Percentiles rank a stretch among this genome's conserved stretches.
These are phyloP conservation scores for Hygrocybe punicea DNA, from an alignment of 768 basidiomycete species.

Conservation along the genomic window DNA sequence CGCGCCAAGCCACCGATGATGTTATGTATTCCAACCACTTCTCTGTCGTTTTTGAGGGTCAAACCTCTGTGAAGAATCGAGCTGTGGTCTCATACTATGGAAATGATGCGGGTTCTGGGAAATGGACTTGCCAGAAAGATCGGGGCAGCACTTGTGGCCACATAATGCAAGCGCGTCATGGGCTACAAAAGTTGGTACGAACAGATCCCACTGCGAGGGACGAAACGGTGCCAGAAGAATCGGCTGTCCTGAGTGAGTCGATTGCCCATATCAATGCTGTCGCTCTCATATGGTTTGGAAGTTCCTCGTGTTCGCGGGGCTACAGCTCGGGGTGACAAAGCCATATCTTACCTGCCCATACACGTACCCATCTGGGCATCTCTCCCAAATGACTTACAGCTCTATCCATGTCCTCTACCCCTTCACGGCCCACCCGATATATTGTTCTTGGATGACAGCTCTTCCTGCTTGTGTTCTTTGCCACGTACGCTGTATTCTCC, in stretches of 20 bases:
- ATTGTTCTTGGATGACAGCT: background rate
- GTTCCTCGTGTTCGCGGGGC: conserved; percentile 2
- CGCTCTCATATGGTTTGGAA: background rate
- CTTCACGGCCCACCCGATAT: background rate
- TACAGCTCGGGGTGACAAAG: background rate
- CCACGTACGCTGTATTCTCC: background rate
- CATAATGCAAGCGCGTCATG: conserved; percentile 6
- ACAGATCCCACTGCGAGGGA: conserved; percentile 7
- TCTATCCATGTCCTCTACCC: background rate
- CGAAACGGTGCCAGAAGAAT: background rate
- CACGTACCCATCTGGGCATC: conserved; percentile 13
- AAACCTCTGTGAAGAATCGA: background rate
- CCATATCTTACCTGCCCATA: conserved; percentile 10
- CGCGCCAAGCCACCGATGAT: conserved; percentile 1
- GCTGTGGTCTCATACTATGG: conserved; percentile 8
- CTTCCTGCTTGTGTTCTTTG: conserved; percentile 3
- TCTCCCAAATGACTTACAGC: conserved; percentile 3
- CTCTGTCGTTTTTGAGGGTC: conserved; percentile 5
- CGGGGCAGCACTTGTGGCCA: conserved; percentile 4
- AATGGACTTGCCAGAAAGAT: conserved; percentile 11
- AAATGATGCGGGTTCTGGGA: conserved; percentile 4
- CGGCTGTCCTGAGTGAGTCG: background rate
- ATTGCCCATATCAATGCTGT: background rate
- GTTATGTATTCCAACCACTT: conserved; percentile 7
- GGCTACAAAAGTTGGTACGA: conserved; percentile 6